phyloP scores from a whole-genome alignment of 2,329 filamentous ascomycete genomes.

The Rugonectria rugulosa region DNA sequence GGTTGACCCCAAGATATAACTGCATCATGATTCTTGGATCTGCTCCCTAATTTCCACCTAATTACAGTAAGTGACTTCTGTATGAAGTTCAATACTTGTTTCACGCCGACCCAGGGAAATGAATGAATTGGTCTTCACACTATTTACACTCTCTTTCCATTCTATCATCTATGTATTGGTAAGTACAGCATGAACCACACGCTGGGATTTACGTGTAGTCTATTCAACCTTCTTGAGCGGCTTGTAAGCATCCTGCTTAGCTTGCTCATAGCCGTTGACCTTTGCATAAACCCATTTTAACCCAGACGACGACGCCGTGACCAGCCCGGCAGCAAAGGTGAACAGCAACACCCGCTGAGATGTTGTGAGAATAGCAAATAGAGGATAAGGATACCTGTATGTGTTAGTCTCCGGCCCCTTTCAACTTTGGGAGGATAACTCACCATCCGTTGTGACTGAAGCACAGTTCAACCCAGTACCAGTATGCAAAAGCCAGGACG shows the following conservation, averaged over 20 bases:
- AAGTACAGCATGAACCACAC: too few species aligned
- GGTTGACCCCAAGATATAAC: too few species aligned
- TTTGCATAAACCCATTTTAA: slow-evolving; percentile 75
- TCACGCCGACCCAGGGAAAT: too few species aligned
- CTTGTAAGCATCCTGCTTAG: slow-evolving; percentile 40
- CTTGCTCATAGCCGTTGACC: slow-evolving; percentile 64
- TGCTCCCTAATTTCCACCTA: too few species aligned
- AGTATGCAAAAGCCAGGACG: slow-evolving; percentile 71
- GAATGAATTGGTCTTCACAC: too few species aligned
- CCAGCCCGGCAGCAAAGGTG: slow-evolving; percentile 70
- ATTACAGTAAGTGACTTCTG: too few species aligned
- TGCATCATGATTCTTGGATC: too few species aligned
- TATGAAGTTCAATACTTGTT: too few species aligned
- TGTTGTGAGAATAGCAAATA: slow-evolving; percentile 75
- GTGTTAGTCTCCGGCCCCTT: slow-evolving; percentile 16
- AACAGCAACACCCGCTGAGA: slow-evolving; percentile 74
- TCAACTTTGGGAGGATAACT: slow-evolving; percentile 35
- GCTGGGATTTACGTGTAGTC: not conserved
- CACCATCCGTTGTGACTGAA: slow-evolving; percentile 71
- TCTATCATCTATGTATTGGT: not conserved
- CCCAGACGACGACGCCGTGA: slow-evolving; percentile 73
- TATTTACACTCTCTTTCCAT: too few species aligned
- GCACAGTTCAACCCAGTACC: slow-evolving; percentile 80
- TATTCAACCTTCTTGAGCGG: slow-evolving; percentile 44
- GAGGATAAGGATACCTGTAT: slow-evolving; percentile 81